A percentile compares a stretch with the other conserved stretches of the same genome.
Evolutionary conservation across 805 yeast genomes (phyloP).

Genomic region (Wickerhamiella alocasiicola): DNA sequence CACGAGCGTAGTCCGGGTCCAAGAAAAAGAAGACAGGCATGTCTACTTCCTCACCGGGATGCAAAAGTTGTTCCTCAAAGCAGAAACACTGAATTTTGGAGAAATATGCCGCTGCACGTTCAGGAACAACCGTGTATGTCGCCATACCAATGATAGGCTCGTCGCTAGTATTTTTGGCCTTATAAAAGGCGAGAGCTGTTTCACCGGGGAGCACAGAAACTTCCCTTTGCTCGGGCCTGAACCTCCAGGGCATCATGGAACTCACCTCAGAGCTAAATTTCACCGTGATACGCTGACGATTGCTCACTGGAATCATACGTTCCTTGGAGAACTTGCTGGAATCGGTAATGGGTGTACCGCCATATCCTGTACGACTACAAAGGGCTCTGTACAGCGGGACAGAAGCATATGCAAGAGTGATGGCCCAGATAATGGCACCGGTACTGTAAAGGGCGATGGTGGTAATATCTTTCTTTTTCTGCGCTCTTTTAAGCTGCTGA

Average conservation of each 20-base stretch:
- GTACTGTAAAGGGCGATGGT: slow-evolving; percentile 19
- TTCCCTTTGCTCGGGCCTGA: slow-evolving; percentile 86
- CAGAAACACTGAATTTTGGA: slow-evolving; percentile 97
- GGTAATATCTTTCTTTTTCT: background rate
- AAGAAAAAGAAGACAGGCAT: slow-evolving; percentile 97
- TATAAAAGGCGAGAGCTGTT: slow-evolving; percentile 91
- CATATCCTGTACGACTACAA: slow-evolving; percentile 92
- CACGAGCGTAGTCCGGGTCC: slow-evolving; percentile 89
- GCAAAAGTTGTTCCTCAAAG: slow-evolving; percentile 87
- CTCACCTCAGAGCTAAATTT: slow-evolving; percentile 87
- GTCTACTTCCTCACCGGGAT: slow-evolving; percentile 95
- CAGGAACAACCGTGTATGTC: slow-evolving; percentile 92
- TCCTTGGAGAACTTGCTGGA: slow-evolving; percentile 68
- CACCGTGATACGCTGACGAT: slow-evolving; percentile 68
- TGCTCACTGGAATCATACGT: slow-evolving; percentile 75
- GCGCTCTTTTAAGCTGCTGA: background rate
- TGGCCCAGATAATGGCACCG: slow-evolving; percentile 17
- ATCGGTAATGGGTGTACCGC: slow-evolving; percentile 91
- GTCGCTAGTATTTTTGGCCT: slow-evolving; percentile 73
- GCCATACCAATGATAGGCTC: slow-evolving; percentile 98
- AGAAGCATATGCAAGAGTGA: slow-evolving; percentile 68
- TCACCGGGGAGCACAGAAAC: slow-evolving; percentile 93
- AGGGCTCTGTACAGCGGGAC: slow-evolving; percentile 87
- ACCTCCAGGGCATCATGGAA: slow-evolving; percentile 85
- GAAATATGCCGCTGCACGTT: slow-evolving; percentile 91